Evolutionary conservation across 768 basidiomycete species (phyloP).

Genomic region (Phaffia australis): DNA sequence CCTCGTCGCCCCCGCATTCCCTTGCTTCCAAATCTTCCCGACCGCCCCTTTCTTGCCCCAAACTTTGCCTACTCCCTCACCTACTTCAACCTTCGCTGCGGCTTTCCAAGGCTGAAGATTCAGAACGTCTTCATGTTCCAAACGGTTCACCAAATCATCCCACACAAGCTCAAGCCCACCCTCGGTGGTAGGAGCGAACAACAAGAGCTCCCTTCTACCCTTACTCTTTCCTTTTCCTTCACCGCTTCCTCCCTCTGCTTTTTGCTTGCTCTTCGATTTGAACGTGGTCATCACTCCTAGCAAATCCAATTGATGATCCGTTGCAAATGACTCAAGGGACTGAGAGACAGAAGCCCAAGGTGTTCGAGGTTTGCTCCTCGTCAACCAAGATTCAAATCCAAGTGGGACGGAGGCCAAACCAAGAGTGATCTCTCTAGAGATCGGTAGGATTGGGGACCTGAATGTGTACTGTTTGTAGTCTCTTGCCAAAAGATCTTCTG

Average conservation of each 20-base stretch:
- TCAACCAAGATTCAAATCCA: conserved; percentile 50
- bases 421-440: conserved; percentile 43
- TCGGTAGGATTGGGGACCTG: conserved; percentile 39
- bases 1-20: conserved; percentile 38
- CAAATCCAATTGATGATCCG: conserved; percentile 51
- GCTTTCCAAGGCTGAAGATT: conserved; percentile 16
- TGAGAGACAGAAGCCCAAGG: conserved; percentile 40
- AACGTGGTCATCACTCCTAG: conserved; percentile 75
- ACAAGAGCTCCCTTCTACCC: conserved; percentile 55
- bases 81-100: conserved; percentile 5
- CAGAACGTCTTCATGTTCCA: conserved; percentile 2
- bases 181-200: conserved; percentile 36
- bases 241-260: too few species aligned
- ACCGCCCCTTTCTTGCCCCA: conserved; percentile 25
- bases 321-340: conserved; percentile 52
- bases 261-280: conserved; percentile 8
- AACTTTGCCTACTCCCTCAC: conserved; percentile 25
- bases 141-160: conserved; percentile 24
- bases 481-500: conserved; percentile 71
- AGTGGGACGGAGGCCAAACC: conserved; percentile 78
- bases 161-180: conserved; percentile 32
- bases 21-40: conserved; percentile 40
- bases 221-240: conserved; percentile 39
- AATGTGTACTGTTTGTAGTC: conserved; percentile 85
- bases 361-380: conserved; percentile 36